Evolutionary conservation across 1,284 basidiomycete genomes (phyloP).

Genomic region (Rhodotorula mucilaginosa): DNA sequence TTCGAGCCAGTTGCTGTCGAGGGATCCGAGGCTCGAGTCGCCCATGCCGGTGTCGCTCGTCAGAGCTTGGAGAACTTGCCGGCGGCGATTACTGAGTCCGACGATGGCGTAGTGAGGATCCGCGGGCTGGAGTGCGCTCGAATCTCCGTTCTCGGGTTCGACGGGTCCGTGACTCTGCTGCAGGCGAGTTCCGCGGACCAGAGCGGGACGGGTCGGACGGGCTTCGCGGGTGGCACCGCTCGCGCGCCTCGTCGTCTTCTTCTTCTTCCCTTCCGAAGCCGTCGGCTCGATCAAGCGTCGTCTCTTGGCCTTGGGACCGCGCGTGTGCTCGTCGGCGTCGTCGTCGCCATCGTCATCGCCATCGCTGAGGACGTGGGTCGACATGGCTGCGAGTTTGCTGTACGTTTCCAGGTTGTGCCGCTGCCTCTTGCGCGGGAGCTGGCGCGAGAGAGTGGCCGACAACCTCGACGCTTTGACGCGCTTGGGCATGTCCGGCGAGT

Average conservation of each 20-base stretch:
- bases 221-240: too few species aligned
- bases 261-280: constrained; percentile 2
- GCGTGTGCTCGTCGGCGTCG: neutral
- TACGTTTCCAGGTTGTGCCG: constrained; percentile 21
- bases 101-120: constrained; percentile 1
- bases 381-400: neutral
- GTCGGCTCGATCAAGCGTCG: neutral
- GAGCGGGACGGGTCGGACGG: too few species aligned
- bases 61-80: neutral
- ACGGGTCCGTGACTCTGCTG: neutral
- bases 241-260: neutral
- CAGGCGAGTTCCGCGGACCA: neutral
- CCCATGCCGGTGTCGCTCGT: neutral
- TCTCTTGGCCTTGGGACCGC: neutral
- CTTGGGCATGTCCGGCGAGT: neutral
- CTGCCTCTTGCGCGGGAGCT: constrained; percentile 26
- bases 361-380: neutral
- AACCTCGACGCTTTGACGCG: neutral
- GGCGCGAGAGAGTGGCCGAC: neutral
- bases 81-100: constrained; percentile 11
- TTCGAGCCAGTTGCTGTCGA: neutral
- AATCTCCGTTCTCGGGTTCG: neutral
- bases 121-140: neutral
- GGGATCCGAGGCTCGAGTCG: too few species aligned
- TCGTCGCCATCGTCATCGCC: neutral